Percentiles rank a stretch among this genome's conserved stretches.
phyloP scores from a whole-genome alignment of 108 stramenopile species.

The Cyclotella cryptica region DNA sequence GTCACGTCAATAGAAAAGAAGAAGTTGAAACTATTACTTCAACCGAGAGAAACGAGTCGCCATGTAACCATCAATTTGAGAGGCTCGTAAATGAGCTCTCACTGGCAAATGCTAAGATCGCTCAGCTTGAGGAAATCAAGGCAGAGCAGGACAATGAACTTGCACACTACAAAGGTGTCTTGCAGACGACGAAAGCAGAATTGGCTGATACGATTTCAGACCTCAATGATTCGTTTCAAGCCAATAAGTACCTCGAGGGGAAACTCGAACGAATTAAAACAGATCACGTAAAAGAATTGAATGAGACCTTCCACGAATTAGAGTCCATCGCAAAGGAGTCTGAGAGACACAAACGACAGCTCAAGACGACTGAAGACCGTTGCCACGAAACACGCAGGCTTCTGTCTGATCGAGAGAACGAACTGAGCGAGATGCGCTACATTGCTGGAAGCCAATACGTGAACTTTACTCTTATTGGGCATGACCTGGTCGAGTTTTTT shows the following conservation, averaged over 20 bases:
- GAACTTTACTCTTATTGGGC: slow-evolving; percentile 22
- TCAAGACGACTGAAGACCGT: slow-evolving; percentile 16
- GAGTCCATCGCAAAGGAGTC: not conserved
- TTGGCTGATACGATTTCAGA: slow-evolving; percentile 19
- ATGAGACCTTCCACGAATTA: slow-evolving; percentile 9
- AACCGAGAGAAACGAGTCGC: not conserved
- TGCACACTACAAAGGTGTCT: too few relatives aligned
- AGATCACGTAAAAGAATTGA: slow-evolving; percentile 1
- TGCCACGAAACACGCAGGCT: slow-evolving; percentile 9
- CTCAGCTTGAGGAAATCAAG: not conserved
- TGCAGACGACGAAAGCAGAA: not conserved
- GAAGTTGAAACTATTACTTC: not conserved
- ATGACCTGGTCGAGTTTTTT: not conserved
- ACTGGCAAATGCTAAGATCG: not conserved
- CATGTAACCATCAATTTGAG: not conserved
- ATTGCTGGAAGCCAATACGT: slow-evolving; percentile 19
- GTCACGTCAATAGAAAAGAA: too few relatives aligned
- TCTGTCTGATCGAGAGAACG: slow-evolving; percentile 7
- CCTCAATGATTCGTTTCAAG: slow-evolving; percentile 13
- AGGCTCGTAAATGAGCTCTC: not conserved
- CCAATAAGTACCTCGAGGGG: not conserved
- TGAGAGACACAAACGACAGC: slow-evolving; percentile 7
- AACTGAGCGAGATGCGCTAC: slow-evolving; percentile 2
- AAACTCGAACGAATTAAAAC: slow-evolving; percentile 14
- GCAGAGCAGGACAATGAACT: not conserved